phyloP scores from a whole-genome alignment of 805 yeast genomes.

The Torulaspora quercuum region DNA sequence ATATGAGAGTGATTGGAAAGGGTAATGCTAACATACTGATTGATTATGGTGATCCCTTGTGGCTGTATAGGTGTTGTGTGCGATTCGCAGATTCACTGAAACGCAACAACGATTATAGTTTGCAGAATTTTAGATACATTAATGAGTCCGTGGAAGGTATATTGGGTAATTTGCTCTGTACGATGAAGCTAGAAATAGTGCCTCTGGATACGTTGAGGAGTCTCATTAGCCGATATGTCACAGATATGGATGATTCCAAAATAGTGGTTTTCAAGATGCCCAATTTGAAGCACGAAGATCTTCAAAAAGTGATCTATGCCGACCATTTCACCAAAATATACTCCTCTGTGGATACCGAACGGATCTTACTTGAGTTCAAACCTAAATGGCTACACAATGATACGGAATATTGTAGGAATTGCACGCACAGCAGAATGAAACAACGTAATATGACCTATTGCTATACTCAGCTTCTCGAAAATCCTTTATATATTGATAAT shows the following conservation, averaged over 20 bases:
- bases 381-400: constrained; percentile 34
- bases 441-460: constrained; percentile 26
- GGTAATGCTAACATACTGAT: constrained; percentile 33
- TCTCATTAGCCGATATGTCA: constrained; percentile 7
- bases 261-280: constrained; percentile 21
- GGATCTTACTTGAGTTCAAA: constrained; percentile 29
- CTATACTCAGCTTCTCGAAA: constrained; percentile 17
- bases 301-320: constrained; percentile 4
- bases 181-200: constrained; percentile 17
- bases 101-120: constrained; percentile 26
- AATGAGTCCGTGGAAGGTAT: constrained; percentile 11
- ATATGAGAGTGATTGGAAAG: constrained; percentile 22
- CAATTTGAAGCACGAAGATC: constrained; percentile 16
- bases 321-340: constrained; percentile 31
- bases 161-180: constrained; percentile 15
- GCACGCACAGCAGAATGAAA: constrained; percentile 28
- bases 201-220: constrained; percentile 1
- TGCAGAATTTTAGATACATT: constrained; percentile 22
- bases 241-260: constrained; percentile 13
- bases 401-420: constrained; percentile 29
- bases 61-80: constrained; percentile 28
- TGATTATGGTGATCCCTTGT: constrained; percentile 15
- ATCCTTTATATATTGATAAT: constrained; percentile 14
- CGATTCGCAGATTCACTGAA: constrained; percentile 17
- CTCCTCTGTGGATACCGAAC: not conserved